phyloP scores from a whole-genome alignment of 257 asterid species.

The Solanum habrochaites region DNA sequence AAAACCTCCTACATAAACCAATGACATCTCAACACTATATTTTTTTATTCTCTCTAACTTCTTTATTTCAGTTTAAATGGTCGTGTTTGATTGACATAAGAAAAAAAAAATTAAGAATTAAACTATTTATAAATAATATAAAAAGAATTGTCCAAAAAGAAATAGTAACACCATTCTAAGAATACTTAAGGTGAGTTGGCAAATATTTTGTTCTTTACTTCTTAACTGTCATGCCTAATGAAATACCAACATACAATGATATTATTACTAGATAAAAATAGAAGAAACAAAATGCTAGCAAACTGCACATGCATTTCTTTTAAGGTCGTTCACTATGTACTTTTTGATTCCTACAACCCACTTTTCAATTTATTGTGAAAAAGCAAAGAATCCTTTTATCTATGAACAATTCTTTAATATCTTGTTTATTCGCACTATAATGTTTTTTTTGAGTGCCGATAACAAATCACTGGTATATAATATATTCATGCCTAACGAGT shows the following conservation, averaged over 20 bases:
- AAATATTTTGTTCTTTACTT: background rate
- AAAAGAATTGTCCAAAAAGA: background rate
- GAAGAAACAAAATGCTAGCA: background rate
- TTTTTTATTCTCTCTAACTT: background rate
- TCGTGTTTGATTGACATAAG: background rate
- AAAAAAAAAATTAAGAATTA: too few relatives aligned
- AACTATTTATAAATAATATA: too few relatives aligned
- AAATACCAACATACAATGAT: background rate
- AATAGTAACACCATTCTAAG: background rate
- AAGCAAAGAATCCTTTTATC: background rate
- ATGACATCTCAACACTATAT: conserved; percentile 22
- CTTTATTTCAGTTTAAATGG: background rate
- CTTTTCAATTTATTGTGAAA: background rate
- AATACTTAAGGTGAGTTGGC: background rate
- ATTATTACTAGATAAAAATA: background rate
- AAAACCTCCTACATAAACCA: conserved; percentile 30
- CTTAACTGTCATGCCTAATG: background rate
- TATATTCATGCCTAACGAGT: background rate
- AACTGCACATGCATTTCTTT: background rate
- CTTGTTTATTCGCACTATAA: background rate
- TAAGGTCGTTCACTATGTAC: background rate
- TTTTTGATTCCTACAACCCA: background rate
- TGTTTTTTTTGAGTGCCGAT: background rate
- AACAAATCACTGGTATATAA: background rate
- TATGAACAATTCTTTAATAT: background rate